Evolutionary conservation across 169 alveolate genomes (phyloP), one percentile per base, ranked within the genome.

Genomic region (Theileria annulata): DNA sequence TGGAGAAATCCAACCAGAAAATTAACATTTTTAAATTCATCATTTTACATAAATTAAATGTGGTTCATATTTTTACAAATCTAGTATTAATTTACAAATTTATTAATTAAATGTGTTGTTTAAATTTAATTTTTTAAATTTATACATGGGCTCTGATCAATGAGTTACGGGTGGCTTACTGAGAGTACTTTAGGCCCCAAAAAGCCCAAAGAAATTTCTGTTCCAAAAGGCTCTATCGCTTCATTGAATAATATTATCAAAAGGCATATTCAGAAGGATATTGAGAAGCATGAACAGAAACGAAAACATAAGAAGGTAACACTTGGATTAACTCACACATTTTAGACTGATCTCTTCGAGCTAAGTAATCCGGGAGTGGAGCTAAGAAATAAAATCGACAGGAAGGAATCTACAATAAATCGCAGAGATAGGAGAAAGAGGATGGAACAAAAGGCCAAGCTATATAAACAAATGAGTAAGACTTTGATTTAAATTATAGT

Each of bases 141-240:
- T 42, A 8, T 42, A 42, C 51, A 42, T 8, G 51, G 15, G 51
- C 13, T 42, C 13, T 8, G 3, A 62, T 27, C 17, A 37, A 84
- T 84, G 90, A 75, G 86, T 19, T 84, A 84, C 76, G 90, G 90
- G 33, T 84, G 90, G 90, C 84, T 84, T 10, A 77, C 84, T 35
- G 90, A 84, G 87, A 84, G 87, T 51, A 84, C 87, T 10, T 51
- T 84, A n/a, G 87, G 82, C 12, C 87, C 87, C 10, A 66, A 67
- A 35, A 84, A 84, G 37, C 84, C 87, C 1, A 77, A 73, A 19
- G 54, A 69, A 27, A 31, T 84, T 12, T 30, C 71, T 15, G 87
- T 77, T 9, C 87, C 90, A 1, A 77, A 84, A 42, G 87, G 87
- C 19, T 84, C 90, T 3, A 21, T 71, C 0, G 59, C 68, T 15